Conservation (phyloP, 257 asterid genomes). For the Lithospermum erythrorhizon region DNA sequence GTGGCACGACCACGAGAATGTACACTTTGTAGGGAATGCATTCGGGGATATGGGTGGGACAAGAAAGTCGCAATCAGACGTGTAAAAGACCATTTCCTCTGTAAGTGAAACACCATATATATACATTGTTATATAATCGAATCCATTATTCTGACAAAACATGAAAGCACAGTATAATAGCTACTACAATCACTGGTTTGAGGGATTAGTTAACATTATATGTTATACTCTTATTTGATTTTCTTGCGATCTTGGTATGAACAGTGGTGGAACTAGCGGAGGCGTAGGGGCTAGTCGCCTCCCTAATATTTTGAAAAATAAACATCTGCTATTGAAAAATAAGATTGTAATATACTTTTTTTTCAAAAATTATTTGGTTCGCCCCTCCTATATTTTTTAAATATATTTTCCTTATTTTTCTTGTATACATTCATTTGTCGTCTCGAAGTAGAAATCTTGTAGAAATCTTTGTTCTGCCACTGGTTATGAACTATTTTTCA, state of each 20-base stretch:
- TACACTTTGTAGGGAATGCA: conserved; percentile 91
- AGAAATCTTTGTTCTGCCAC: too few relatives aligned
- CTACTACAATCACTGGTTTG: background rate
- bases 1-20: conserved; percentile 80
- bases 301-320: too few relatives aligned
- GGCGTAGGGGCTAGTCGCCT: too few relatives aligned
- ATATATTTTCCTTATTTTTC: too few relatives aligned
- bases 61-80: conserved; percentile 55
- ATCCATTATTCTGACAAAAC: background rate
- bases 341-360: too few relatives aligned
- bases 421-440: too few relatives aligned
- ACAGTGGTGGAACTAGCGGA: too few relatives aligned
- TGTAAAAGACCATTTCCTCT: conserved; percentile 86
- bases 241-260: background rate
- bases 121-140: too few relatives aligned
- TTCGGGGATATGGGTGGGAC: conserved; percentile 76
- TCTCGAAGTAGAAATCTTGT: too few relatives aligned
- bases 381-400: too few relatives aligned
- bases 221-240: background rate
- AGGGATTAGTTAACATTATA: background rate
- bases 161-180: background rate
- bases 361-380: too few relatives aligned
- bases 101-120: conserved; percentile 59
- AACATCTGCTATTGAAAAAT: too few relatives aligned
- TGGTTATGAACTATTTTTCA: background rate